Percentiles rank a stretch among this genome's conserved stretches.
phyloP scores from a whole-genome alignment of 2,329 filamentous ascomycete species.

The Incumbomyces lentus region DNA sequence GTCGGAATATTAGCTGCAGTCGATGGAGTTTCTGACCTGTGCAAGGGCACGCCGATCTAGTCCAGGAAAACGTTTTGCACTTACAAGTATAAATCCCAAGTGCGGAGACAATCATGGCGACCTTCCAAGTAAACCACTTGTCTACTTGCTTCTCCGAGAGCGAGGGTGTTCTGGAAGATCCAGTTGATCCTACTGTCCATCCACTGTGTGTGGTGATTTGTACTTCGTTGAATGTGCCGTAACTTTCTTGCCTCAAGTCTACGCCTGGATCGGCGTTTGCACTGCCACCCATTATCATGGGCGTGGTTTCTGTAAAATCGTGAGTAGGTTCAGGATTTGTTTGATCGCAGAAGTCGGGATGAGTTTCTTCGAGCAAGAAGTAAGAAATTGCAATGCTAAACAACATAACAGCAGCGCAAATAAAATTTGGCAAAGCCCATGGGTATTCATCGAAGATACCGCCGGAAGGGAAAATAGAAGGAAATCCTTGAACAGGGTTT shows the following conservation, averaged over 20 bases:
- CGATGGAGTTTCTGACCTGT: too few species aligned
- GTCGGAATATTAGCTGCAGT: neutral
- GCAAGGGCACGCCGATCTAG: neutral
- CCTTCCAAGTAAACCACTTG: constrained; percentile 50
- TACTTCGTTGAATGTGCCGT: constrained; percentile 59
- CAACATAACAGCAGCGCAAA: constrained; percentile 67
- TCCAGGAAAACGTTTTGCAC: neutral
- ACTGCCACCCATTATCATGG: constrained; percentile 64
- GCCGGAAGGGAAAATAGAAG: constrained; percentile 54
- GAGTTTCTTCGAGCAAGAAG: constrained; percentile 75
- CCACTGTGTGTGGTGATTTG: constrained; percentile 44
- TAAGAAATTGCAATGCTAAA: constrained; percentile 73
- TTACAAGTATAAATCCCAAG: constrained; percentile 67
- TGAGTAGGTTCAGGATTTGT: constrained; percentile 30
- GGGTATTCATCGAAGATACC: constrained; percentile 61
- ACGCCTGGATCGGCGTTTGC: constrained; percentile 62
- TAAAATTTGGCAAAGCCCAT: constrained; percentile 78
- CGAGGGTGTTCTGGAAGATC: constrained; percentile 26
- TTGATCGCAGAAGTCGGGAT: constrained; percentile 64
- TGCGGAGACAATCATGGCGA: constrained; percentile 68
- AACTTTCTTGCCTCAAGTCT: constrained; percentile 66
- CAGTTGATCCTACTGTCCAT: constrained; percentile 43
- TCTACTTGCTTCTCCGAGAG: constrained; percentile 30
- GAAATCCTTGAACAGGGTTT: constrained; percentile 64
- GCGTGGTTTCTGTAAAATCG: constrained; percentile 51